Base-by-base conservation (phyloP, 768 basidiomycete species). In the Termitomyces sp. region DNA sequence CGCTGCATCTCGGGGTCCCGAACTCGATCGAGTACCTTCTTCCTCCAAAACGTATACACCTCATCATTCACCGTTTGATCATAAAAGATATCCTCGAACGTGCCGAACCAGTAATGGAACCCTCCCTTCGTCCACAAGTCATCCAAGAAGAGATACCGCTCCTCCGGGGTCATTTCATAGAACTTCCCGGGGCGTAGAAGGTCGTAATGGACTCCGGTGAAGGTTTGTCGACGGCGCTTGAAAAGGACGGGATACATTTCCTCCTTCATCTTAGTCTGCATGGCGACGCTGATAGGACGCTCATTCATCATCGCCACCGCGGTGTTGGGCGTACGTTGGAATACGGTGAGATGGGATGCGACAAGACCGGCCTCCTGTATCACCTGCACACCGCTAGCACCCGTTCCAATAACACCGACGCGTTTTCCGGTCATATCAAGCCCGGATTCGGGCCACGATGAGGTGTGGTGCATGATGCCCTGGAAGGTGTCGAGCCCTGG, bases 401-500 rank as follows among this genome's bases (percentile, higher is more conserved):
- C 68, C 1, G 68, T 69, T 12, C 68, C 68, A 40, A 69, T 66
- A n/a, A 69, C 62, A 3, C 62, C 68, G 19, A 69, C 60, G 8
- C 67, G 67, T 46, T 69, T 69, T n/a, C 65, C 65, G 10, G 56
- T 27, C 9, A 65, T 38, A 12, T 68, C 63, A 4, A 65, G 37
- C 19, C 59, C 62, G 2, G 50, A 53, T 53, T 66, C 52, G 21
- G 66, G 66, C 68, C 68, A 69, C 14, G 23, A 41, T 2, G 59
- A 54, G 12, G 63, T 68, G 59, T 69, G 68, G 34, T 67, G 57
- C 21, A 59, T 45, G 25, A 58, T 50, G 3, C 68, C 67, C 48
- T 66, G 49, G 61, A 69, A 69, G 9, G 59, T 62, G 25, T 58
- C 58, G 8, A 69, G 60, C 9, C 67, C 65, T 27, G 53, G 51